Evolutionary conservation across 1,284 basidiomycete genomes (phyloP), one percentile per base, ranked within the genome.

Genomic region (Moesziomyces parantarcticus): DNA sequence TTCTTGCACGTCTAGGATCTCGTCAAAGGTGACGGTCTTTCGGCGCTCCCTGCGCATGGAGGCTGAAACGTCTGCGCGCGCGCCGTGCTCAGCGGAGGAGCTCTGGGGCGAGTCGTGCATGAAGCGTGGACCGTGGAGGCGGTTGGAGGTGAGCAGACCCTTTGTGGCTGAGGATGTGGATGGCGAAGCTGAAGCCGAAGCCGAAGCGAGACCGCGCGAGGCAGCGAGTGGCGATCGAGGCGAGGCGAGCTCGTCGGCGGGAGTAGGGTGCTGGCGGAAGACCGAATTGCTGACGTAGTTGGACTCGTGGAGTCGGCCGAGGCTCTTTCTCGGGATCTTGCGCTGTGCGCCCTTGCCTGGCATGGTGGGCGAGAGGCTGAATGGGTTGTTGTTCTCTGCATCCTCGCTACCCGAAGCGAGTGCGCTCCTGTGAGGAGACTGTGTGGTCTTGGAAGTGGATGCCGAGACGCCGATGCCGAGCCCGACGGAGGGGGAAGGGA

Each of bases 1-100:
- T 83, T 96, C 93, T 60, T 95, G 86, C 25, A 97, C 92, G 74
- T 96, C 92, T 71, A 92, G 92, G 9, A 89, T 88, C 74, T 92
- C 89, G 83, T 92, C 89, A 75, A 93, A 97, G 0, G 90, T 93
- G 48, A 97, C 94, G 0, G 90, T 94, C 61, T 81, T 81, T n/a
- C 79, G 58, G 18, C 79, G 58, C 44, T 78, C 76, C 10, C 41
- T 47, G 40, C 68, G 56, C 11, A 47, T 23, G 10, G 62, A 49
- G 18, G 58, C 55, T 5, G 55, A 45, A 3, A 51, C 11, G 5
- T 57, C 49, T 23, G 43, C 29, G 3, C 52, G 39, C 16, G 41
- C 14, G 3, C 42, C 53, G 3, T 23, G 23, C 5, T 62, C 42
- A 20, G 18, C n/a, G 6, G 39, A 26, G 22, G 58, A 54, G 43